Evolutionary conservation across 805 yeast species (phyloP).

Genomic region (Ogataea naganishii): DNA sequence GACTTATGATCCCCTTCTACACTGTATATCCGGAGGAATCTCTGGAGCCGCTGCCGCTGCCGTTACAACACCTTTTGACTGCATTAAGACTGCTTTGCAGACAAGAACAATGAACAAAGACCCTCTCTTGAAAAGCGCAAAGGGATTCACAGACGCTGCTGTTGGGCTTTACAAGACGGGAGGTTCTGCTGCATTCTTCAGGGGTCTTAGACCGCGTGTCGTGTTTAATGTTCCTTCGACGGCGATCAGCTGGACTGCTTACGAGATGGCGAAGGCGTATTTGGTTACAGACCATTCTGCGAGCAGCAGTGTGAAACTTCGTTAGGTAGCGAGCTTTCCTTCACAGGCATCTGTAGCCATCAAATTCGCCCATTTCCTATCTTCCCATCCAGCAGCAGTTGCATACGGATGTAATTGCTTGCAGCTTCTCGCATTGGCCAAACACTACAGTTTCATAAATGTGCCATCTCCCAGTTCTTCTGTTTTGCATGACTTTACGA

Average conservation of each 20-base stretch:
- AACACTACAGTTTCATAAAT: too few relatives aligned
- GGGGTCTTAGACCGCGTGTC: conserved; percentile 88
- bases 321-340: too few relatives aligned
- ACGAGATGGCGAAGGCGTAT: conserved; percentile 89
- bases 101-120: conserved; percentile 57
- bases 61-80: conserved; percentile 87
- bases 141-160: conserved; percentile 67
- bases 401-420: too few relatives aligned
- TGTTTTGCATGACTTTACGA: too few relatives aligned
- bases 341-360: too few relatives aligned
- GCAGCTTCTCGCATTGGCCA: too few relatives aligned
- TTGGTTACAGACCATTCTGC: conserved; percentile 25
- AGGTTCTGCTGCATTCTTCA: conserved; percentile 59
- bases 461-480: too few relatives aligned
- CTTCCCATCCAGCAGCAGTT: not conserved
- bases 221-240: conserved; percentile 92
- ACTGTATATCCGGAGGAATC: conserved; percentile 86
- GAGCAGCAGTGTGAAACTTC: too few relatives aligned
- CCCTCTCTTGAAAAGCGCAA: conserved; percentile 41
- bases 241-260: conserved; percentile 96
- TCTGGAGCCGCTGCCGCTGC: conserved; percentile 97
- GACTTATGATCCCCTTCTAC: conserved; percentile 79
- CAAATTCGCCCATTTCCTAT: too few relatives aligned
- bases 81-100: conserved; percentile 85
- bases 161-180: conserved; percentile 50